Evolutionary conservation across 2,329 filamentous ascomycete species (phyloP).

Genomic region (Penicillium rolfsii): DNA sequence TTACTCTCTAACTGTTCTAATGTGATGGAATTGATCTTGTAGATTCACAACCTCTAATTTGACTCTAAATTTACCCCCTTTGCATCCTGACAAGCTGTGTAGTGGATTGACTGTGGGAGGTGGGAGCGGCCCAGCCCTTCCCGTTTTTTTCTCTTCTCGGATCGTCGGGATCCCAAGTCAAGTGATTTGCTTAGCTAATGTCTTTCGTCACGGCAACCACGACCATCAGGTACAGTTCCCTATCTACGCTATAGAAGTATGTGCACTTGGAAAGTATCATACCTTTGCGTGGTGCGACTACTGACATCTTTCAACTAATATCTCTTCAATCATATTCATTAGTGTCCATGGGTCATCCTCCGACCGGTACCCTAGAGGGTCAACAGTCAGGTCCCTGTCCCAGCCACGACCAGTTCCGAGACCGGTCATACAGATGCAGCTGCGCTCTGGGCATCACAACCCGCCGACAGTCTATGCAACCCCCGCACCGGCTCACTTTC

Average conservation of each 20-base stretch:
- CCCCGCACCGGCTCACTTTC: not conserved
- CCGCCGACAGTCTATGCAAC: constrained; percentile 5
- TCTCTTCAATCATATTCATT: not conserved
- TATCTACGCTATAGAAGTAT: not conserved
- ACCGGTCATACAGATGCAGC: constrained; percentile 5
- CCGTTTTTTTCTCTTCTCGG: constrained; percentile 43
- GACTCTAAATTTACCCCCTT: constrained; percentile 18
- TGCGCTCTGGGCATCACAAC: constrained; percentile 5
- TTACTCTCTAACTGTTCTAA: not conserved
- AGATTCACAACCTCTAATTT: constrained; percentile 5
- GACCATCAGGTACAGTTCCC: not conserved
- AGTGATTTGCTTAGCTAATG: constrained; percentile 38
- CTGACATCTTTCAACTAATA: not conserved
- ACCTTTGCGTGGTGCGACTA: not conserved
- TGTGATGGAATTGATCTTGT: not conserved
- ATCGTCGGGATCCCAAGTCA: constrained; percentile 40
- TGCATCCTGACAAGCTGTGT: not conserved
- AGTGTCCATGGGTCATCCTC: not conserved
- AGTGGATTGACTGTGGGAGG: constrained; percentile 2
- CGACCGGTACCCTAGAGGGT: not conserved
- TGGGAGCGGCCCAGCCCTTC: constrained; percentile 32
- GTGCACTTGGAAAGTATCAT: not conserved
- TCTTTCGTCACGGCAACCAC: constrained; percentile 42
- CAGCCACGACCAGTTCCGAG: constrained; percentile 6
- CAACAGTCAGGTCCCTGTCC: not conserved